These are phyloP conservation scores for Ehretia macrophylla DNA, from an alignment of 257 asterid species.

Conservation along the genomic window DNA sequence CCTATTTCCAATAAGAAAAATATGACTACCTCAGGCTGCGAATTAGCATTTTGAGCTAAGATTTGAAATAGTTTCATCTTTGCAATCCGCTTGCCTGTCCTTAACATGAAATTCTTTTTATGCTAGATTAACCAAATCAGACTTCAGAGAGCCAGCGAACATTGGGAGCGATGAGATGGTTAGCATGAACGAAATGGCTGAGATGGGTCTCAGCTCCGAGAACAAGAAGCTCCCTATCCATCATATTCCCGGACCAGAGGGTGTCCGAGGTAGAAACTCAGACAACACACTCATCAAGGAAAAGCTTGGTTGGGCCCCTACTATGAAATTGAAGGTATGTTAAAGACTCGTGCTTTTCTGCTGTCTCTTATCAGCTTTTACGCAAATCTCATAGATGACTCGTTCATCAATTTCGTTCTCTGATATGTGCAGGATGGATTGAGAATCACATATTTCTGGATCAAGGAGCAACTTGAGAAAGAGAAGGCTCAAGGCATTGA, in stretches of 20 bases:
- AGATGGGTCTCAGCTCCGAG: constrained; percentile 72
- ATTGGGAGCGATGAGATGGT: constrained; percentile 92
- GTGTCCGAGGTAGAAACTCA: constrained; percentile 82
- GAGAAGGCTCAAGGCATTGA: constrained; percentile 55
- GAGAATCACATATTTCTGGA: constrained; percentile 83
- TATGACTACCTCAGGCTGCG: too few species aligned
- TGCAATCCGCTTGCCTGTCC: too few species aligned
- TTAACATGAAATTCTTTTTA: too few species aligned
- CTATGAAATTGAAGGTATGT: constrained; percentile 72
- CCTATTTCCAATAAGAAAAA: too few species aligned
- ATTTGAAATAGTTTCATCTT: too few species aligned
- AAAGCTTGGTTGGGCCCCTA: constrained; percentile 88
- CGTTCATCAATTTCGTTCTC: constrained; percentile 1
- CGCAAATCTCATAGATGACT: not conserved
- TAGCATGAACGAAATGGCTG: constrained; percentile 93
- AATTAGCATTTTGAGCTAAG: too few species aligned
- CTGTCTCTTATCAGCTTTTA: not conserved
- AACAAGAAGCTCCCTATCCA: constrained; percentile 68
- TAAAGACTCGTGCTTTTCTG: not conserved
- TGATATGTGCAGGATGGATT: constrained; percentile 51
- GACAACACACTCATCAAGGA: constrained; percentile 79
- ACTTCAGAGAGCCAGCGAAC: constrained; percentile 78
- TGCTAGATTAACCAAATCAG: constrained; percentile 67
- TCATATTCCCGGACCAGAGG: constrained; percentile 90
- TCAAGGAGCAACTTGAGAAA: constrained; percentile 71